phyloP scores from a whole-genome alignment of 345 rosid genomes.

The Physaria fendleri region DNA sequence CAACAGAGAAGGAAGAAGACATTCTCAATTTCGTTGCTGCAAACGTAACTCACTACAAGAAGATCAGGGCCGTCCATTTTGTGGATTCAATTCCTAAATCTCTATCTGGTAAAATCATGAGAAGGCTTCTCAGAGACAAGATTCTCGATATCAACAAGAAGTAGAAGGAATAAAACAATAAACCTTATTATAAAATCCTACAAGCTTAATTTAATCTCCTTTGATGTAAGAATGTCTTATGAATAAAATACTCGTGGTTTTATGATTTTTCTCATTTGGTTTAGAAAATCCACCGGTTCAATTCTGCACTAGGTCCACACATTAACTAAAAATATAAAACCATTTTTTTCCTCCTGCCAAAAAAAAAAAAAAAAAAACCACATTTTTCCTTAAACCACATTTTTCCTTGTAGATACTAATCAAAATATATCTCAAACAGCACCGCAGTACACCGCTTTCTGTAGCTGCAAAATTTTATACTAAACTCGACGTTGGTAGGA shows the following conservation, averaged over 20 bases:
- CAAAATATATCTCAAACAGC: no score
- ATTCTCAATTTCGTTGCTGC: conserved; percentile 60
- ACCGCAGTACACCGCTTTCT: no score
- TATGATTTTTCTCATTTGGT: neutral
- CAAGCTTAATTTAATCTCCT: neutral
- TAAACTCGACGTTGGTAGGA: no score
- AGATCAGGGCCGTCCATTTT: conserved; percentile 60
- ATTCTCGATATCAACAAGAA: conserved; percentile 31
- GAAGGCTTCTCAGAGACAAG: conserved; percentile 68
- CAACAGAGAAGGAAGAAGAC: conserved; percentile 61
- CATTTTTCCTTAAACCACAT: no score
- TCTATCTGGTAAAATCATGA: conserved; percentile 83
- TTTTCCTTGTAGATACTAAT: no score
- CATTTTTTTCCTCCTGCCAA: no score
- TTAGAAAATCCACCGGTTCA: neutral
- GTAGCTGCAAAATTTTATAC: no score
- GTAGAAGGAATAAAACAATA: neutral
- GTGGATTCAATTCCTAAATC: conserved; percentile 83
- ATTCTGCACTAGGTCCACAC: no score
- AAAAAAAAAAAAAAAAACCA: no score
- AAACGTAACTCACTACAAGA: conserved; percentile 85
- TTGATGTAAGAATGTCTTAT: neutral
- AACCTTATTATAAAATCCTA: neutral
- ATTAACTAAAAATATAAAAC: no score
- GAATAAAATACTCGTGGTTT: neutral